Evolutionary conservation across 164 flowering plant genomes (phyloP).

Genomic region (Sedum album): DNA sequence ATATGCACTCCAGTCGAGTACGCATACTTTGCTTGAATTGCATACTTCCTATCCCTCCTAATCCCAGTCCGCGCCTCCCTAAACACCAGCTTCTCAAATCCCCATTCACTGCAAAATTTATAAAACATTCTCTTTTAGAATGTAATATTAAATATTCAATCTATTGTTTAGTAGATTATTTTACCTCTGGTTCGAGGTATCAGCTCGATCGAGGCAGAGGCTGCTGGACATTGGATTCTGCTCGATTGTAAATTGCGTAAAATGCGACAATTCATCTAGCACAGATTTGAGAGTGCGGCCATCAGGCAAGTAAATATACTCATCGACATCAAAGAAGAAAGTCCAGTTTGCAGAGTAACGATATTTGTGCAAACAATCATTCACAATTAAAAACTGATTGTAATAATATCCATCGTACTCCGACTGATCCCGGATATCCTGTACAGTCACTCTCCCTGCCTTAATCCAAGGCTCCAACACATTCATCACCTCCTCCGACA

Average conservation of each 20-base stretch:
- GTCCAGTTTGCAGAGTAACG: constrained; percentile 54
- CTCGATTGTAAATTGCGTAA: constrained; percentile 63
- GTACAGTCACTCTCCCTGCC: constrained; percentile 42
- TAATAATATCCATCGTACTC: constrained; percentile 52
- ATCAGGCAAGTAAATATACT: constrained; percentile 49
- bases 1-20: constrained; percentile 45
- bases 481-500: constrained; percentile 33
- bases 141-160: background rate
- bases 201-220: constrained; percentile 28
- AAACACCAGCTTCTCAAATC: constrained; percentile 47
- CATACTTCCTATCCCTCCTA: constrained; percentile 38
- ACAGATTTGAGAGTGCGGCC: constrained; percentile 38
- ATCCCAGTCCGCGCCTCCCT: constrained; percentile 33
- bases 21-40: constrained; percentile 43
- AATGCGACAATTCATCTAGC: constrained; percentile 30
- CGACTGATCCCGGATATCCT: constrained; percentile 47
- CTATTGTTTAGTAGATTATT: constrained; percentile 14
- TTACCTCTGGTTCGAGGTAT: constrained; percentile 24
- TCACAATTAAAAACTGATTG: constrained; percentile 59
- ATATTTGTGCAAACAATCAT: constrained; percentile 55
- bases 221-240: constrained; percentile 57
- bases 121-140: too few relatives aligned
- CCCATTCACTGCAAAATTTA: constrained; percentile 34
- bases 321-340: constrained; percentile 60
- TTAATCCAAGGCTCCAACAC: constrained; percentile 59